These are phyloP conservation scores for Rhynchospora pubera DNA, from an alignment of 176 grass and related monocot species.

Conservation along the genomic window DNA sequence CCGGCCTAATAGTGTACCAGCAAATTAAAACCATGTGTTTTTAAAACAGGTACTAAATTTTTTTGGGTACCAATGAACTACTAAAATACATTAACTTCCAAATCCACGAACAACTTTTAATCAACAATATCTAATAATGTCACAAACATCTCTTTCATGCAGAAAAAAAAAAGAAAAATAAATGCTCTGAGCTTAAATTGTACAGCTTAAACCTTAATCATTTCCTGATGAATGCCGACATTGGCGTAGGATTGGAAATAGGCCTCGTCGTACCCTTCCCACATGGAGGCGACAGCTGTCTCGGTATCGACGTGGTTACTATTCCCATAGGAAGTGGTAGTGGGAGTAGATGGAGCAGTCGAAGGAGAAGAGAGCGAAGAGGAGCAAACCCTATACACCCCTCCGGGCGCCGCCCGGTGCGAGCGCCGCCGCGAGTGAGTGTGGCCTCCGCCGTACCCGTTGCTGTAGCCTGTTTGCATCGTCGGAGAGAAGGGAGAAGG, in stretches of 20 bases:
- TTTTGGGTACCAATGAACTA: background rate
- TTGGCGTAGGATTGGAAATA: constrained; percentile 88
- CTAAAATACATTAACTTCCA: background rate
- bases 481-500: background rate
- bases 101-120: background rate
- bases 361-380: constrained; percentile 7
- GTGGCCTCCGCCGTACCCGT: constrained; percentile 38
- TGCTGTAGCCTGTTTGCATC: constrained; percentile 56
- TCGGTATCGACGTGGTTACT: background rate
- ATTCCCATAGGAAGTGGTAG: constrained; percentile 5
- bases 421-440: constrained; percentile 35
- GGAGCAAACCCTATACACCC: constrained; percentile 36
- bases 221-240: constrained; percentile 68
- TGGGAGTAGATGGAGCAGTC: background rate
- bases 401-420: constrained; percentile 20
- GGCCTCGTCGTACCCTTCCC: constrained; percentile 47
- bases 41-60: background rate
- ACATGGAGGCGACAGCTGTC: constrained; percentile 8
- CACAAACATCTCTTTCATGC: background rate
- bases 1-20: background rate
- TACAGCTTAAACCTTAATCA: constrained; percentile 59
- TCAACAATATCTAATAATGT: background rate
- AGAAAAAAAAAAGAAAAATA: background rate
- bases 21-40: background rate
- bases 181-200: background rate